Base-by-base conservation (phyloP, 1,284 basidiomycete genomes). In the Sparassis latifolia region DNA sequence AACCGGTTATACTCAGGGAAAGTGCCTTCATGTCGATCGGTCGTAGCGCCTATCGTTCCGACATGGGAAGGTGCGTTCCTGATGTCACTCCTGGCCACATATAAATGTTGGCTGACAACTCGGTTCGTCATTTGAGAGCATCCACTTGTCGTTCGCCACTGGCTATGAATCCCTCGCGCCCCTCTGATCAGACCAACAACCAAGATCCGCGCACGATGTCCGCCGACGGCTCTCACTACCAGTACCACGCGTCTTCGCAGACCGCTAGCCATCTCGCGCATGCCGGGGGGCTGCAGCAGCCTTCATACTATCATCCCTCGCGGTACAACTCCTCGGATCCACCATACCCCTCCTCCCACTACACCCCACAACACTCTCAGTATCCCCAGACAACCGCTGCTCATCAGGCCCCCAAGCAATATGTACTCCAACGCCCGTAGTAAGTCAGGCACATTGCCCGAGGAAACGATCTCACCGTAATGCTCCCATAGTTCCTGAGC, bases 401-500 rank as follows among this genome's bases (percentile, higher is more conserved):
- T 33, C 31, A 45, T 10, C 44, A 31, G 5, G 30, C 5, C 38
- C 29, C 20, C 20, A 20, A 20, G 20, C 20, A 20, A 20, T 20
- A 20, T 20, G 39, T 20, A 28, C 39, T 3, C 5, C 38, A 20
- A 30, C 12, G 35, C 12, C 7, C 6, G 7, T 37, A 6, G 35
- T 37, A 37, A 37, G 35, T 37, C 20, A 20, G 20, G 20, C 20
- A 20, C 20, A 20, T 20, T 20, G 20, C 20, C 20, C 20, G 20
- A 20, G 20, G 20, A 20, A 20, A 20, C 20, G 20, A 20, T 20
- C 20, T 20, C 20, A 20, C 20, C 20, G 20, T 20, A 20, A 20
- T 20, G 20, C 20, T 20, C 20, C 12, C 35, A 12, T 38, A 48
- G 45, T 45, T 46, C 42, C 45, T 35, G 49, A 49, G 44, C 55